phyloP scores from a whole-genome alignment of 1,139 yeast genomes.

The Magnusiomyces ingens region DNA sequence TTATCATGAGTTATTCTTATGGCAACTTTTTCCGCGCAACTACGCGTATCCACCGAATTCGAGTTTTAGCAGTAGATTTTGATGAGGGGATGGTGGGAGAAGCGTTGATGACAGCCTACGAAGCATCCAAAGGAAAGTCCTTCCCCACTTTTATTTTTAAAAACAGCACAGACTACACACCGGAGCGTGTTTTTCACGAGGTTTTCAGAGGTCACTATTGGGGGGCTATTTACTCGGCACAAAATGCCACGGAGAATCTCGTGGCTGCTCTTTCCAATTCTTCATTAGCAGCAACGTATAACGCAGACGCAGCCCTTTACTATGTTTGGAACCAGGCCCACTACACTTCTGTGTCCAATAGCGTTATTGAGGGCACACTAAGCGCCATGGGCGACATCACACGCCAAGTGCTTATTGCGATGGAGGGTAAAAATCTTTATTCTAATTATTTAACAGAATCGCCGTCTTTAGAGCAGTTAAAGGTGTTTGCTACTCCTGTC shows the following conservation, averaged over 20 bases:
- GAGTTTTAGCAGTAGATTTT: constrained; percentile 15
- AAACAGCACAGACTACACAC: constrained; percentile 8
- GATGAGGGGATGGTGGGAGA: constrained; percentile 17
- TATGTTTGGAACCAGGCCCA: constrained; percentile 20
- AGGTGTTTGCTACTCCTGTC: constrained; percentile 14
- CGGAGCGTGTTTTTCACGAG: constrained; percentile 3
- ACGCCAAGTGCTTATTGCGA: constrained; percentile 5
- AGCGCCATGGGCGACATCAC: constrained; percentile 6
- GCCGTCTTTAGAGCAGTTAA: constrained; percentile 5
- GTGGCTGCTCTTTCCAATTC: constrained; percentile 14
- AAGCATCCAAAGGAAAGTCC: constrained; percentile 10
- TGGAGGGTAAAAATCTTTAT: constrained; percentile 7
- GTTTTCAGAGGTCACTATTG: constrained; percentile 10
- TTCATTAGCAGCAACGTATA: constrained; percentile 11
- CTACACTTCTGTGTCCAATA: constrained; percentile 16
- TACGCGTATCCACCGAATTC: constrained; percentile 9
- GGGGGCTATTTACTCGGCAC: constrained; percentile 17
- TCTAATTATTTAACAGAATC: constrained; percentile 2
- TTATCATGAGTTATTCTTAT: too few species aligned
- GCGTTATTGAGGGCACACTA: constrained; percentile 8
- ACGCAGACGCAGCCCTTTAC: constrained; percentile 13
- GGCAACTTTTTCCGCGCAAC: constrained; percentile 6
- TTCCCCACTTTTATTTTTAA: constrained; percentile 13
- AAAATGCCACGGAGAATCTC: constrained; percentile 13
- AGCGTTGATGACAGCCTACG: constrained; percentile 13